Conservation (phyloP, 164 flowering plant genomes). For the Tinospora cordifolia region DNA sequence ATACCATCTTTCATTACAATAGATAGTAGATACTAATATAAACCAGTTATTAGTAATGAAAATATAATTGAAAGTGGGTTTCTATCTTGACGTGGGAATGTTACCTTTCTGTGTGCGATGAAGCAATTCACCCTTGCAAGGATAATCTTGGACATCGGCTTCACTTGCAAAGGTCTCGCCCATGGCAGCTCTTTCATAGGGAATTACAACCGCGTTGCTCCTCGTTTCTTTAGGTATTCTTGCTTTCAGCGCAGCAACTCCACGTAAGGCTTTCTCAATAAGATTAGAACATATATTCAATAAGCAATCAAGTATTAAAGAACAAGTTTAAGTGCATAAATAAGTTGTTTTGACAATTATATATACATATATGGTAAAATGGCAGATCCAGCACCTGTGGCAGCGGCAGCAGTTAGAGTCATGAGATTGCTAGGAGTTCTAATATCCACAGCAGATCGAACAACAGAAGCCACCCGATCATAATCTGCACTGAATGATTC, state of each 20-base stretch:
- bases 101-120: conserved; percentile 67
- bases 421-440: conserved; percentile 66
- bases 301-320: background rate
- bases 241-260: conserved; percentile 62
- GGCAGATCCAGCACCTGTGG: conserved; percentile 55
- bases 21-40: too few relatives aligned
- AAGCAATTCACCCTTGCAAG: conserved; percentile 56
- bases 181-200: conserved; percentile 45
- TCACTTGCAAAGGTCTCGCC: conserved; percentile 25
- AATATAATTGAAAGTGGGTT: background rate
- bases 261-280: conserved; percentile 55
- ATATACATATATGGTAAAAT: background rate
- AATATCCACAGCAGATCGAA: conserved; percentile 70
- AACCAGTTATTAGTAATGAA: background rate
- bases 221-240: conserved; percentile 63
- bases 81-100: too few relatives aligned
- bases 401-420: conserved; percentile 94
- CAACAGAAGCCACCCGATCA: conserved; percentile 50
- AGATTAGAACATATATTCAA: background rate
- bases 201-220: conserved; percentile 64
- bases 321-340: background rate
- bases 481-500: conserved; percentile 69
- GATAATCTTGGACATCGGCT: conserved; percentile 26
- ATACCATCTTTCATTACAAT: too few relatives aligned
- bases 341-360: background rate